A percentile compares a stretch with the other conserved stretches of the same genome.
Evolutionary conservation across 2,329 filamentous ascomycete species (phyloP).

Genomic region (Claviceps sorghi): DNA sequence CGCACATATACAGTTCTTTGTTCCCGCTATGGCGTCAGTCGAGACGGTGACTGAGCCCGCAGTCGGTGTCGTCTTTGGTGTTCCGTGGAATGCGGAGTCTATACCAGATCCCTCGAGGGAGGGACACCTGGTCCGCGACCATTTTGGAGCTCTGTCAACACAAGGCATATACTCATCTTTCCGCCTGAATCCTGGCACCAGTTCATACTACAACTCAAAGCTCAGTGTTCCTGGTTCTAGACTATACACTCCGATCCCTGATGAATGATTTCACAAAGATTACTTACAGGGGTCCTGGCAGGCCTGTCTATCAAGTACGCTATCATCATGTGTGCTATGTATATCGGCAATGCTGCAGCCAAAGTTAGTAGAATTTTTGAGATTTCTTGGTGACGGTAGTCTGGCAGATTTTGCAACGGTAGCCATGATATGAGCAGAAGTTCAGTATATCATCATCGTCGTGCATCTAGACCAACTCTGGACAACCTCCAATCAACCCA

Average conservation of each 20-base stretch:
- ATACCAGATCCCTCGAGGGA: background rate
- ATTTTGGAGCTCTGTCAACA: slow-evolving; percentile 51
- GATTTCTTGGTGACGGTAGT: slow-evolving; percentile 2
- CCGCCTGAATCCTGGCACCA: slow-evolving; percentile 3
- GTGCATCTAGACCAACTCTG: background rate
- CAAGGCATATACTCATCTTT: slow-evolving; percentile 40
- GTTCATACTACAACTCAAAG: slow-evolving; percentile 13
- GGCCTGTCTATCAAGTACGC: too few relatives aligned
- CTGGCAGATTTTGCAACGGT: slow-evolving; percentile 8
- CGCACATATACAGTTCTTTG: slow-evolving; percentile 53
- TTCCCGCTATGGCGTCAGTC: slow-evolving; percentile 19
- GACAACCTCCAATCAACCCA: background rate
- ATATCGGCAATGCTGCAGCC: slow-evolving; percentile 6
- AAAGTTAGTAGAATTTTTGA: background rate
- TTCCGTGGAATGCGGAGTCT: slow-evolving; percentile 12
- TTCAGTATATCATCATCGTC: background rate
- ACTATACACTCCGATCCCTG: slow-evolving; percentile 8
- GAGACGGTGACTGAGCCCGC: slow-evolving; percentile 10
- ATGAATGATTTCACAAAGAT: too few relatives aligned
- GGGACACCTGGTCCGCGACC: slow-evolving; percentile 9
- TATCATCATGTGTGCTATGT: too few relatives aligned
- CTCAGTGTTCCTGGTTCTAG: slow-evolving; percentile 22
- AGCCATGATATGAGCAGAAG: slow-evolving; percentile 1
- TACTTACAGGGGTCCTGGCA: too few relatives aligned
- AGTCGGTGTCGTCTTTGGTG: slow-evolving; percentile 19